Evolutionary conservation across 2,329 filamentous ascomycete species (phyloP).

Genomic region (Xylaria sp.): DNA sequence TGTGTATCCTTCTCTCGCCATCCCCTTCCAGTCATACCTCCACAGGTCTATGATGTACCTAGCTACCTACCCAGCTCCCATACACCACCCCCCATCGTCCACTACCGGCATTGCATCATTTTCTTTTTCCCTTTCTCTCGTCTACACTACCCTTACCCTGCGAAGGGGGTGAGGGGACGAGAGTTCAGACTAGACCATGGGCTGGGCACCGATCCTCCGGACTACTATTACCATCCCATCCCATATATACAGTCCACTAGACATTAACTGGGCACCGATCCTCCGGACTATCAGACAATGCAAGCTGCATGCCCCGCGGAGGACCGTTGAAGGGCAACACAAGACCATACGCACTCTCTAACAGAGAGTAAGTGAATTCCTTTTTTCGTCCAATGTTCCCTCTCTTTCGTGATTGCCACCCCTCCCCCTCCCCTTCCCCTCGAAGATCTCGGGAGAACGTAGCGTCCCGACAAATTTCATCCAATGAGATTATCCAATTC

Average conservation of each 20-base stretch:
- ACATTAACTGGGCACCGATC: conserved; percentile 42
- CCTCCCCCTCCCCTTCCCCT: conserved; percentile 18
- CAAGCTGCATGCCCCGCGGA: conserved; percentile 43
- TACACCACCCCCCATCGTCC: conserved; percentile 1
- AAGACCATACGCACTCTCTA: not conserved
- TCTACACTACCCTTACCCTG: conserved; percentile 46
- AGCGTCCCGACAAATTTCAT: conserved; percentile 39
- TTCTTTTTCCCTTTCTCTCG: conserved; percentile 32
- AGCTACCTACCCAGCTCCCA: not conserved
- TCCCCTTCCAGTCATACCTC: conserved; percentile 22
- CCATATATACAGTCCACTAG: conserved; percentile 24
- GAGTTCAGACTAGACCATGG: conserved; percentile 37
- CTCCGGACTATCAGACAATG: conserved; percentile 46
- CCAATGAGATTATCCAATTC: conserved; percentile 43
- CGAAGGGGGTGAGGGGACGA: conserved; percentile 19
- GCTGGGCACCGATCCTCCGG: conserved; percentile 38
- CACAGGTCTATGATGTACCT: conserved; percentile 9
- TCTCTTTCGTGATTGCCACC: not conserved
- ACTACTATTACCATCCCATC: conserved; percentile 24
- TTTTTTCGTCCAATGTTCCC: conserved; percentile 20
- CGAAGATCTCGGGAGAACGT: conserved; percentile 38
- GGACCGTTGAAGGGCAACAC: conserved; percentile 42
- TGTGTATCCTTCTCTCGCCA: conserved; percentile 1
- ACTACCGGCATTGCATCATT: conserved; percentile 32
- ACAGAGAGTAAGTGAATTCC: not conserved